Base-by-base conservation (phyloP, 225 moss, liverwort and hornwort species). In the Sphagnum tenellum region DNA sequence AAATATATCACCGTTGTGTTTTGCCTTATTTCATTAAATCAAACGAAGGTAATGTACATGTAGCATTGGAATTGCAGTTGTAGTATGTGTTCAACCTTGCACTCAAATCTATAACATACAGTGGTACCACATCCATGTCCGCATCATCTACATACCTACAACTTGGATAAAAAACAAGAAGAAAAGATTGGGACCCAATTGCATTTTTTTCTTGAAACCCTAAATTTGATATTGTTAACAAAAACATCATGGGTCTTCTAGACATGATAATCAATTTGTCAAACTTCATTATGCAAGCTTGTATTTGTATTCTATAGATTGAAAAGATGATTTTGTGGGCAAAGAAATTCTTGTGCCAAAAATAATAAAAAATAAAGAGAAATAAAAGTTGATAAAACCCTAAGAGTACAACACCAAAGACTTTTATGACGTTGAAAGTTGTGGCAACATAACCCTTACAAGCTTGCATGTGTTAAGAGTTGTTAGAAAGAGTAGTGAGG, bases 81-180 rank as follows among this genome's bases (percentile, higher is more conserved):
- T 73, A 76, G 61, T n/a, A 48, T 5, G 55, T 8, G 4, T 79
- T 76, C 61, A 64, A 63, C 48, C 79, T 76, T 0, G 13, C 55
- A 2, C 45, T 55, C 45, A 57, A 61, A 7, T 48, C 12, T 7
- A 78, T 71, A 5, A 79, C 45, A 64, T 70, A 83, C 7, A 74
- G 67, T 11, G 76, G 73, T 4, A 73, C 73, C 50, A 67, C 56
- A 61, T 95, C 89, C 89, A 95, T 89, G 10, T 86, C 81, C 8
- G 77, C 49, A 59, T 95, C 95, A 59, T 88, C 86, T 44, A 62
- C 29, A 29, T 29, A 29, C 29, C n/a, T n/a, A n/a, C n/a, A 77
- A 77, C 66, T 79, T 83, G 70, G 3, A 70, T 57, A 67, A 50
- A 4, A 3, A 5, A 29, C 44, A 45, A 45, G 44, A 9, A 45